Evolutionary conservation across 768 basidiomycete species (phyloP), one percentile per base, ranked within the genome.

Genomic region (Cystobasidium onofrii): DNA sequence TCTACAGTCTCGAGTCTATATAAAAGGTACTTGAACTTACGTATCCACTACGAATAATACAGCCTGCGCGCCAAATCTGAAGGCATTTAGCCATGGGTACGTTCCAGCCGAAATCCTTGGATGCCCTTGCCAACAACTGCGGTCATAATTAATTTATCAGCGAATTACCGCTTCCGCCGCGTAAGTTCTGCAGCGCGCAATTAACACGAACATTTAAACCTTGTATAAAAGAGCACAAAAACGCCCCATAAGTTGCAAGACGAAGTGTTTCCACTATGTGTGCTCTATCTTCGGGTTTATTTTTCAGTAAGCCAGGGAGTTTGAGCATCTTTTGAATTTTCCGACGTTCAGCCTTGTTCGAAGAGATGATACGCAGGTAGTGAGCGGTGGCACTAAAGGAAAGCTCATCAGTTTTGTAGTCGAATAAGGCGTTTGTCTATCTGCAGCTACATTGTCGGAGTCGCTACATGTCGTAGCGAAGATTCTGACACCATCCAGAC

Each of bases 401-500:
- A 39, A 39, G 6, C 15, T 39, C 15, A 15, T 39, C 39, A 39
- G 39, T 15, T 39, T 6, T 6, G 15, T 15, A 39, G 39, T 15
- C 39, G 15, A 39, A n/a, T n/a, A n/a, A n/a, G n/a, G n/a, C n/a
- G n/a, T n/a, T n/a, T n/a, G n/a, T n/a, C n/a, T n/a, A n/a, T n/a
- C n/a, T n/a, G n/a, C n/a, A n/a, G n/a, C n/a, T 15, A 39, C 39
- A 82, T 78, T 6, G 80, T 76, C 0, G 80, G 81, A 9, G 80
- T 80, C 1, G 81, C 77, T 31, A 80, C 79, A 69, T 82, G 81
- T 62, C 80, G 76, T 18, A 75, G 74, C 13, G 74, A 78, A n/a
- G 78, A 77, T 73, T 82, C 81, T 77, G 80, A 23, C 17, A 80
- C 64, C 1, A 79, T 78, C 81, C 81, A 81, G 1, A 78, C 79